phyloP scores from a whole-genome alignment of 1,284 basidiomycete genomes.

The Trichosporon inkin region DNA sequence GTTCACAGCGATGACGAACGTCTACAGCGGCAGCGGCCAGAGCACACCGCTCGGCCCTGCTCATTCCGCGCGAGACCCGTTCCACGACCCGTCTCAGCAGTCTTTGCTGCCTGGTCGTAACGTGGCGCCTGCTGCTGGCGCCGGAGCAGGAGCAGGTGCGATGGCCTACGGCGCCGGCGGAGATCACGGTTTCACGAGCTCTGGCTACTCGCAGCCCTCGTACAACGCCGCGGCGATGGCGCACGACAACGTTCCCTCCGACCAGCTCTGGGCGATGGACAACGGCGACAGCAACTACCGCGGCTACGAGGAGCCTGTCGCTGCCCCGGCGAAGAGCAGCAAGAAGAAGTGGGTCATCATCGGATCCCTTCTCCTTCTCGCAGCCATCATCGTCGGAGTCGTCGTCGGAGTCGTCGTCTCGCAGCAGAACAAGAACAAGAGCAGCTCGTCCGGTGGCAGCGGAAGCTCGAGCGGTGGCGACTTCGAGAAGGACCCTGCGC shows the following conservation, averaged over 20 bases:
- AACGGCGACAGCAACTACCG: conserved; percentile 13
- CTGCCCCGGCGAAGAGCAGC: background rate
- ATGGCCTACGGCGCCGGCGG: conserved; percentile 1
- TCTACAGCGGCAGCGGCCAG: conserved; percentile 2
- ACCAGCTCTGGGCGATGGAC: conserved; percentile 24
- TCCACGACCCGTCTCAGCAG: conserved; percentile 2
- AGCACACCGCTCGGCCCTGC: conserved; percentile 13
- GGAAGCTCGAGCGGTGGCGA: conserved; percentile 60
- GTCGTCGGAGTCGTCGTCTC: conserved; percentile 32
- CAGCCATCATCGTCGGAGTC: conserved; percentile 29
- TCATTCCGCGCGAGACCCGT: background rate
- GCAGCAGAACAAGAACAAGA: conserved; percentile 26
- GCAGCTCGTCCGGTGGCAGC: conserved; percentile 40
- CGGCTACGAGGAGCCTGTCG: conserved; percentile 6
- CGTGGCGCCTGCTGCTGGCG: conserved; percentile 9
- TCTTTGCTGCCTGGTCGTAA: background rate
- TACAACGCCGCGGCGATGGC: conserved; percentile 8
- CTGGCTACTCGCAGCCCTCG: background rate
- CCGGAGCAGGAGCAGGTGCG: conserved; percentile 8
- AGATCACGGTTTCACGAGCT: conserved; percentile 8
- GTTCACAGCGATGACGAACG: conserved; percentile 9
- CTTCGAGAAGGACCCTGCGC: conserved; percentile 60
- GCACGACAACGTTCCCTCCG: conserved; percentile 14
- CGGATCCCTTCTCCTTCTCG: conserved; percentile 26
- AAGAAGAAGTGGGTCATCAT: conserved; percentile 32